Evolutionary conservation across 352 stramenopile species (phyloP).

Genomic region (Pythium guiyangense): DNA sequence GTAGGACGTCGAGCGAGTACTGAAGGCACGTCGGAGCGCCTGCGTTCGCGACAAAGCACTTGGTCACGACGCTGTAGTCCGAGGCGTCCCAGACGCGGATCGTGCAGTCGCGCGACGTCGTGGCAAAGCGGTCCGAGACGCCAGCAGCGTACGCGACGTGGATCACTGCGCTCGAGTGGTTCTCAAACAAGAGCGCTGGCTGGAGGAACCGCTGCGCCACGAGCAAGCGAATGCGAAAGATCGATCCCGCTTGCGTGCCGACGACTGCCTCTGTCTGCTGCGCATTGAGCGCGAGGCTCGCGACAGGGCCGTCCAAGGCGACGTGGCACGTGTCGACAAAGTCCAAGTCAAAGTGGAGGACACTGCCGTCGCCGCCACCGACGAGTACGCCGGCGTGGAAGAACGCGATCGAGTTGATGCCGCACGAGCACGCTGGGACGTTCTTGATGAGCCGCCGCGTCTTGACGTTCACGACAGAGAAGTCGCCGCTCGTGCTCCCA

Average conservation of each 20-base stretch:
- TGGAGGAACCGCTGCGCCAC: constrained; percentile 17
- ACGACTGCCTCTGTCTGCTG: constrained; percentile 63
- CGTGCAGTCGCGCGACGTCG: constrained; percentile 79
- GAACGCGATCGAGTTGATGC: constrained; percentile 61
- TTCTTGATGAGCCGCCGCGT: constrained; percentile 60
- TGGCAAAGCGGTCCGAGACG: constrained; percentile 88
- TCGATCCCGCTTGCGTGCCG: constrained; percentile 70
- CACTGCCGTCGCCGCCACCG: constrained; percentile 82
- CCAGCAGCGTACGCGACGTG: constrained; percentile 73
- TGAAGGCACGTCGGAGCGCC: constrained; percentile 74
- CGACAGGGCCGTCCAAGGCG: constrained; percentile 60
- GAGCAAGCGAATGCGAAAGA: constrained; percentile 55
- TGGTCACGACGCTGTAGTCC: constrained; percentile 76
- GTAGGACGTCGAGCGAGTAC: constrained; percentile 84
- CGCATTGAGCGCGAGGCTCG: constrained; percentile 51
- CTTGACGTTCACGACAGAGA: constrained; percentile 78
- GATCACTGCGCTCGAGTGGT: constrained; percentile 73
- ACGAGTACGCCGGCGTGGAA: constrained; percentile 47
- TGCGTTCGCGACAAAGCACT: constrained; percentile 48
- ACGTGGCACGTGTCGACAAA: constrained; percentile 72
- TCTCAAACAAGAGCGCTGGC: constrained; percentile 65
- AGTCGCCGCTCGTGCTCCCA: constrained; percentile 85
- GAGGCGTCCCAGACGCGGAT: constrained; percentile 89
- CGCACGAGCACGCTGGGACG: constrained; percentile 76
- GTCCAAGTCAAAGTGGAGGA: constrained; percentile 73